Base-by-base conservation (phyloP, 2,329 filamentous ascomycete genomes). In the Arthrobotrys sinensis region DNA sequence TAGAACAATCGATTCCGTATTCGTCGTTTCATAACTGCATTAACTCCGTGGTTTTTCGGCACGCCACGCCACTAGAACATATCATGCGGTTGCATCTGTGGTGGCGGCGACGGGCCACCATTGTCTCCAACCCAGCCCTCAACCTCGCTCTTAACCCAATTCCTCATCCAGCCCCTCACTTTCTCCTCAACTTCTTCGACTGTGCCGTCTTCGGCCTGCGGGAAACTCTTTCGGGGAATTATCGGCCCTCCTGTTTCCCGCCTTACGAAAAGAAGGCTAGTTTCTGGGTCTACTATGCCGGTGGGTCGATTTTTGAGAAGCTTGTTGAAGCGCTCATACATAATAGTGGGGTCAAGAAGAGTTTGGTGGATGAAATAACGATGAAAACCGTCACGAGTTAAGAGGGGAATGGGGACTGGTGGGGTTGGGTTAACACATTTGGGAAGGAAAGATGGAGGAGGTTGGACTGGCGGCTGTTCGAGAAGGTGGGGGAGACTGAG, bases 391-490 rank as follows among this genome's bases (percentile, higher is more conserved):
- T 77, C 73, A 10, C 73, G 65, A 12, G 66, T 71, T 10, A 77
- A 32, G 7, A 66, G 50, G 7, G 73, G 73, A 40, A 77, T 67
- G 12, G 73, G 60, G 11, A 40, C 73, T 8, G 73, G 73, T n/a
- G 73, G 73, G 24, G 64, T 63, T 6, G 73, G 73, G 34, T 77
- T 77, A 0, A 71, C 73, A n/a, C 73, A 77, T 67, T 77, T 77
- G 3, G 73, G 73, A n/a, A 77, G 60, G 40, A 71, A 77, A 0
- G 73, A 77, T 62, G 73, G 73, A 10, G 73, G 73, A 11, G 73
- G 73, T 34, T 77, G 73, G 21, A 77, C 21, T 0, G 73, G 73
- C 5, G 73, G 66, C 38, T 71, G 66, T 16, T 77, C 73, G 1
- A 77, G 60, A 28, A 71, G 11, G 32, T 71, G 67, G 5, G 57